Base-by-base conservation (phyloP, 1,284 basidiomycete genomes). In the Boletellus deceptivus region DNA sequence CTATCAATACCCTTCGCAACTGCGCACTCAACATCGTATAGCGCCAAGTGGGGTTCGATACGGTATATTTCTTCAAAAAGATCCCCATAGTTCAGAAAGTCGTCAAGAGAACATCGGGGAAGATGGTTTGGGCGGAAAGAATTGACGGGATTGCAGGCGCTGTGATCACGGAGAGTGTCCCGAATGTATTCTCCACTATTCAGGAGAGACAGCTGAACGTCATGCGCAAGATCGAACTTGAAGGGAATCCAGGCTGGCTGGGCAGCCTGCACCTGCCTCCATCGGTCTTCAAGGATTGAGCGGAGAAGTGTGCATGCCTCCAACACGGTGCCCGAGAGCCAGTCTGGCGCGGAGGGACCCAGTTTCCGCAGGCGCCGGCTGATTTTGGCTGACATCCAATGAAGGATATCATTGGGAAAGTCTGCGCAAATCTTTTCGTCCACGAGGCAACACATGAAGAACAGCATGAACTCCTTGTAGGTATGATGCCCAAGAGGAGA, bases 381-480 rank as follows among this genome's bases (percentile, higher is more conserved):
- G 20, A 72, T 56, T 49, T 76, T 77, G n/a, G 55, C 16, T 4
- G 52, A 56, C 35, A 61, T 55, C 37, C 16, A 56, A 2, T 52
- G 48, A 3, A 77, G 57, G 1, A 72, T 35, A 17, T 76, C 69
- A 25, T 57, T 70, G 0, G 65, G 36, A 4, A 72, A 49, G 1
- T 55, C 45, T 0, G 22, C 16, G 2, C 47, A 45, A 5, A 62
- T 14, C 3, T 57, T 62, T 7, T 60, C 41, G 3, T 56, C n/a
- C 3, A 74, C 58, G 2, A 76, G 52, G 7, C 56, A 48, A 1
- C 67, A 53, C 41, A 76, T 60, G 27, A 75, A 59, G 46, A 69
- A 76, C 2, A 71, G 46, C 59, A 79, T 73, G 58, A 81, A 81
- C 1, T 43, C 20, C 52, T 81, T 81, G 64, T 80, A 82, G 1